A percentile compares a stretch with the other conserved stretches of the same genome.
phyloP scores from a whole-genome alignment of 257 asterid genomes.

The Gentiana straminea region DNA sequence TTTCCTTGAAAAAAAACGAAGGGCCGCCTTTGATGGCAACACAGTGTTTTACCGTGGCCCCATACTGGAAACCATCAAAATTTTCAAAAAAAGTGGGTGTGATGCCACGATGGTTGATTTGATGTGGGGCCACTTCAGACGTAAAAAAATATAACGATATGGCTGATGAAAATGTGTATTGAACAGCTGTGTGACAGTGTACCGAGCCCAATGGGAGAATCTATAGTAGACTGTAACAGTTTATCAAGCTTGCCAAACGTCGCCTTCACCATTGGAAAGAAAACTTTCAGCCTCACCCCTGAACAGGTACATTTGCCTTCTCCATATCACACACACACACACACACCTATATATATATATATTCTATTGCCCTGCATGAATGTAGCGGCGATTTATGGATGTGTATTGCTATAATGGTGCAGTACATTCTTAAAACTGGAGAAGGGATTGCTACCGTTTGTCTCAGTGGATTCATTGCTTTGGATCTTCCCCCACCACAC shows the following conservation, averaged over 20 bases:
- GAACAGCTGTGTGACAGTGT: slow-evolving; percentile 71
- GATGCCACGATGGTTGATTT: too few relatives aligned
- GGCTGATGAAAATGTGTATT: slow-evolving; percentile 1
- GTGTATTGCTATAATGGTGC: slow-evolving; percentile 11
- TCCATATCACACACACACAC: background rate
- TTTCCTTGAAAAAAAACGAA: background rate
- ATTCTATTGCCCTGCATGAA: background rate
- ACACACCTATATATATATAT: background rate
- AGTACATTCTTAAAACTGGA: slow-evolving; percentile 74
- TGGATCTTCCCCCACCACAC: slow-evolving; percentile 74
- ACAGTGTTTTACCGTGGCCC: too few relatives aligned
- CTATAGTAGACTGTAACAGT: slow-evolving; percentile 52
- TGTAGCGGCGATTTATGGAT: background rate
- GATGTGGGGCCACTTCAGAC: too few relatives aligned
- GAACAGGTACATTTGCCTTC: slow-evolving; percentile 48
- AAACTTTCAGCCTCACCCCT: slow-evolving; percentile 54
- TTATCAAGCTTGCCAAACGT: slow-evolving; percentile 53
- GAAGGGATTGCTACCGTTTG: slow-evolving; percentile 53
- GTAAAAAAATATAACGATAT: too few relatives aligned
- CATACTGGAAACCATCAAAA: too few relatives aligned
- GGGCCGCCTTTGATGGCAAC: too few relatives aligned
- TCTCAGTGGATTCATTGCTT: slow-evolving; percentile 85
- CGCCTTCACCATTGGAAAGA: slow-evolving; percentile 58
- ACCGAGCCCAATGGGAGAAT: slow-evolving; percentile 86
- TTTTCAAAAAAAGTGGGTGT: background rate